Evolutionary conservation across 2,329 filamentous ascomycete species (phyloP).

Genomic region (Zasmidium cellare): DNA sequence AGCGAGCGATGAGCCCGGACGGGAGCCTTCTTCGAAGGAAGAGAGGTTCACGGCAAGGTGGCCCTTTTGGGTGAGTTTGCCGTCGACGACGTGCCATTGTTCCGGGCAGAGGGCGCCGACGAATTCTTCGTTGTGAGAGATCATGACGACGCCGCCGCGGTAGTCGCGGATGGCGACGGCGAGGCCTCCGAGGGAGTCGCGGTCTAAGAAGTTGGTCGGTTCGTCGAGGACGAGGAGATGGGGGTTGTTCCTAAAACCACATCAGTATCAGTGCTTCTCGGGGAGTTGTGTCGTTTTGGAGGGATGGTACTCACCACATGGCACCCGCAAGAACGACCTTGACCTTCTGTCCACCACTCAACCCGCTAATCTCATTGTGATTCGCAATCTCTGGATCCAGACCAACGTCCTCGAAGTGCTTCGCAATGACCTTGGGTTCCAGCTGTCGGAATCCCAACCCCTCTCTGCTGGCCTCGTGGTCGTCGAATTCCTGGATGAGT

Average conservation of each 20-base stretch:
- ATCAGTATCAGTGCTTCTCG: conserved; percentile 6
- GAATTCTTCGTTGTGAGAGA: conserved; percentile 99
- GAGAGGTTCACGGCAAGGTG: conserved; percentile 71
- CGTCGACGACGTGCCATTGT: conserved; percentile 92
- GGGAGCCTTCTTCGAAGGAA: conserved; percentile 95
- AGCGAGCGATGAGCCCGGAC: too few relatives aligned
- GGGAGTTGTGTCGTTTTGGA: too few relatives aligned
- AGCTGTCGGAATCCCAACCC: conserved; percentile 94
- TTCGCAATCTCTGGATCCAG: conserved; percentile 97
- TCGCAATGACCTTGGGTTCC: conserved; percentile 88
- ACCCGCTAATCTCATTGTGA: conserved; percentile 95
- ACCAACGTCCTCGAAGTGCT: conserved; percentile 97
- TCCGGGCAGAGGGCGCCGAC: conserved; percentile 93
- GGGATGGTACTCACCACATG: conserved; percentile 32
- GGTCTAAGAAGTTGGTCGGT: conserved; percentile 98
- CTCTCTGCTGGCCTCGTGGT: conserved; percentile 97
- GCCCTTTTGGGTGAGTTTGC: conserved; percentile 81
- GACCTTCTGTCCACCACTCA: conserved; percentile 97
- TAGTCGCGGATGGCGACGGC: conserved; percentile 98
- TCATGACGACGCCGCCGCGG: conserved; percentile 98
- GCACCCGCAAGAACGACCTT: conserved; percentile 93
- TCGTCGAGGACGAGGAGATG: conserved; percentile 97
- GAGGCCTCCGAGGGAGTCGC: conserved; percentile 92
- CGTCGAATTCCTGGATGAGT: conserved; percentile 95
- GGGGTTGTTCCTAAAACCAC: conserved; percentile 69